Conservation (phyloP, 192 early-diverging fungal genomes). For the Dispira simplex region DNA sequence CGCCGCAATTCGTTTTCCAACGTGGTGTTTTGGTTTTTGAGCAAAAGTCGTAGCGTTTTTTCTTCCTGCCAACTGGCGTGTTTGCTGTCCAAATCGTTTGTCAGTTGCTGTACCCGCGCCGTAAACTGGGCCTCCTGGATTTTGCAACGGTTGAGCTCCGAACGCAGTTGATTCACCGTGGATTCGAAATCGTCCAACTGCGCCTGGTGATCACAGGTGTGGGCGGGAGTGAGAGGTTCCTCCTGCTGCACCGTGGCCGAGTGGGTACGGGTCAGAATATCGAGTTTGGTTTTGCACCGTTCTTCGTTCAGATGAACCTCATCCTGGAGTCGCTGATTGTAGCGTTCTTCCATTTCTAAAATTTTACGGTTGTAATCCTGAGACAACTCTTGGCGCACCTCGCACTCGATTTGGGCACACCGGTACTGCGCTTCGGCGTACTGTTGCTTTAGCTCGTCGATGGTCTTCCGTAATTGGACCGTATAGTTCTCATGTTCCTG, state of each 20-base stretch:
- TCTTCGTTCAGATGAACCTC: conserved; percentile 20
- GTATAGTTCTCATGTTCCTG: conserved; percentile 24
- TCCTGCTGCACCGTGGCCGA: too few relatives aligned
- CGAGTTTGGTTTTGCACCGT: conserved; percentile 26
- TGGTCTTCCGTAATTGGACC: conserved; percentile 14
- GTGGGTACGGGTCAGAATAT: conserved; percentile 25
- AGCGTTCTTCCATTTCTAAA: conserved; percentile 25
- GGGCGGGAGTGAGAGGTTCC: too few relatives aligned
- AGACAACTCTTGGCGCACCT: conserved; percentile 33
- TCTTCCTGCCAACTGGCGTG: conserved; percentile 9
- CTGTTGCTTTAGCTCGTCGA: conserved; percentile 16
- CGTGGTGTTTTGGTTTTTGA: neutral
- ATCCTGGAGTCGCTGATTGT: conserved; percentile 23
- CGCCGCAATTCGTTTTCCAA: conserved; percentile 4
- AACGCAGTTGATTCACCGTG: neutral
- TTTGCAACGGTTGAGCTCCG: neutral
- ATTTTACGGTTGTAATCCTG: conserved; percentile 27
- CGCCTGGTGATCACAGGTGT: neutral
- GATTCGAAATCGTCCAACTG: neutral
- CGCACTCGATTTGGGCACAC: conserved; percentile 31
- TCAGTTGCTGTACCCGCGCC: neutral
- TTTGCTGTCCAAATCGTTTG: neutral
- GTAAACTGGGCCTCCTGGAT: neutral
- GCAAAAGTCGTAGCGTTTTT: conserved; percentile 2
- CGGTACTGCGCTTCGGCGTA: conserved; percentile 32